These are phyloP conservation scores for Brasilioporus rufonigricans DNA, from an alignment of 768 basidiomycete genomes.

Conservation along the genomic window DNA sequence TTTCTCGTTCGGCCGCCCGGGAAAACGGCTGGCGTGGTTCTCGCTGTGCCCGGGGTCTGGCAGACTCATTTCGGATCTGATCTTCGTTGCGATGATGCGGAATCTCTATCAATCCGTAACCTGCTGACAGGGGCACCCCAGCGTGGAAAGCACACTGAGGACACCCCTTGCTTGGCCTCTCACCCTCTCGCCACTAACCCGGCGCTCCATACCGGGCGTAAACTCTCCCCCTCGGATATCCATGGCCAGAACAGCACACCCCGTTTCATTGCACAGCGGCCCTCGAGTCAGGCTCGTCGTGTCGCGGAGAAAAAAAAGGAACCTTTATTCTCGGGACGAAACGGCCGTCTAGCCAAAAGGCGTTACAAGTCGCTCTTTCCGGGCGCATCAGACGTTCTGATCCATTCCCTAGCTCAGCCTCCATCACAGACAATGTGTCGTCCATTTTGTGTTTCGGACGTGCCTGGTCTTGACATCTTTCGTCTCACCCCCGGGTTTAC, in stretches of 20 bases:
- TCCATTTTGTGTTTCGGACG: not conserved
- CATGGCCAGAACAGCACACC: conserved; percentile 1
- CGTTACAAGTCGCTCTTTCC: not conserved
- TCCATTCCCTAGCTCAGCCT: conserved; percentile 13
- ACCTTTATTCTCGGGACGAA: conserved; percentile 2
- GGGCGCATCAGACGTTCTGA: conserved; percentile 22
- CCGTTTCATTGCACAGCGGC: not conserved
- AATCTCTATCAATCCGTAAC: conserved; percentile 9
- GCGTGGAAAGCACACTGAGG: conserved; percentile 28
- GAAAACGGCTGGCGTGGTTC: not conserved
- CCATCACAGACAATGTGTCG: conserved; percentile 5
- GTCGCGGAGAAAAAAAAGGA: conserved; percentile 2
- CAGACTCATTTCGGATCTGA: conserved; percentile 15
- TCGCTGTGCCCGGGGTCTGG: conserved; percentile 20
- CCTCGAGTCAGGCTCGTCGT: not conserved
- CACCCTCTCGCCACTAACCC: conserved; percentile 7
- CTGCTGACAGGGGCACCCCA: conserved; percentile 27
- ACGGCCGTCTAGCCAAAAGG: not conserved
- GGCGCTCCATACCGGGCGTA: conserved; percentile 7
- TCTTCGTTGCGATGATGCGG: conserved; percentile 28
- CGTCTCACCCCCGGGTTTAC: not conserved
- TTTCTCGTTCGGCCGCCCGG: conserved; percentile 1
- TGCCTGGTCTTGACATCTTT: conserved; percentile 18
- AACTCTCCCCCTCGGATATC: conserved; percentile 18
- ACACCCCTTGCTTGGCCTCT: conserved; percentile 13